These are phyloP conservation scores for Mimosa bimucronata DNA, from an alignment of 306 rosid genomes.

Conservation along the genomic window DNA sequence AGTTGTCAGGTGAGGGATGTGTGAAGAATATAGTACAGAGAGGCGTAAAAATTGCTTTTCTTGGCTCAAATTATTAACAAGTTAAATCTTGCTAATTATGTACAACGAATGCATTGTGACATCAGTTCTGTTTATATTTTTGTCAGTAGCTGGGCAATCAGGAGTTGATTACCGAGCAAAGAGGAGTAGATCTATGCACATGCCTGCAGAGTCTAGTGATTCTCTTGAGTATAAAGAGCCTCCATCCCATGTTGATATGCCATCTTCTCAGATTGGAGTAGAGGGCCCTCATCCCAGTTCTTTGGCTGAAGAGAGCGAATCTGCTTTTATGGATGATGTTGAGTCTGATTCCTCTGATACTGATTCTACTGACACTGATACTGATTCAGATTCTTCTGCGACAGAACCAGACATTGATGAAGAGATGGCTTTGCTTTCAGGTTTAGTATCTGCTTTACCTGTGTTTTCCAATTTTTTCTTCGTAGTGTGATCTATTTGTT, in stretches of 20 bases:
- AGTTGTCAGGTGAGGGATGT: conserved; percentile 39
- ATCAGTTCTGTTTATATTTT: conserved; percentile 43
- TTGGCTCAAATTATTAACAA: conserved; percentile 30
- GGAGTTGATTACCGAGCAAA: conserved; percentile 60
- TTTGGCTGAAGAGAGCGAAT: conserved; percentile 67
- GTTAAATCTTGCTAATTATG: conserved; percentile 39
- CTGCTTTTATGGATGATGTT: conserved; percentile 69
- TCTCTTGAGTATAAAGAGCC: conserved; percentile 70
- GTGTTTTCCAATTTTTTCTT: conserved; percentile 21
- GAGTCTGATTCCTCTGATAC: conserved; percentile 75
- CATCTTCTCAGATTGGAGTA: conserved; percentile 57
- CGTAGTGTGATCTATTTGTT: background rate
- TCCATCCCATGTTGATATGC: conserved; percentile 53
- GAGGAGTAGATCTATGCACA: conserved; percentile 67
- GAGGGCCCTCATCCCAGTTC: conserved; percentile 52
- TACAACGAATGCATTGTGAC: conserved; percentile 47
- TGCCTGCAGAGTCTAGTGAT: conserved; percentile 78
- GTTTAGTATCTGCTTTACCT: conserved; percentile 43
- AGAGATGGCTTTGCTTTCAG: conserved; percentile 75
- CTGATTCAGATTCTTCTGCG: conserved; percentile 80
- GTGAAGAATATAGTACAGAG: conserved; percentile 40
- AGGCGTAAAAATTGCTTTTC: conserved; percentile 34
- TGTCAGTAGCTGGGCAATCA: conserved; percentile 61
- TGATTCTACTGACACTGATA: conserved; percentile 50
- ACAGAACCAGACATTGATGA: conserved; percentile 75